Conservation (phyloP, 1,284 basidiomycete genomes). For the Sphaerobolus stellatus region DNA sequence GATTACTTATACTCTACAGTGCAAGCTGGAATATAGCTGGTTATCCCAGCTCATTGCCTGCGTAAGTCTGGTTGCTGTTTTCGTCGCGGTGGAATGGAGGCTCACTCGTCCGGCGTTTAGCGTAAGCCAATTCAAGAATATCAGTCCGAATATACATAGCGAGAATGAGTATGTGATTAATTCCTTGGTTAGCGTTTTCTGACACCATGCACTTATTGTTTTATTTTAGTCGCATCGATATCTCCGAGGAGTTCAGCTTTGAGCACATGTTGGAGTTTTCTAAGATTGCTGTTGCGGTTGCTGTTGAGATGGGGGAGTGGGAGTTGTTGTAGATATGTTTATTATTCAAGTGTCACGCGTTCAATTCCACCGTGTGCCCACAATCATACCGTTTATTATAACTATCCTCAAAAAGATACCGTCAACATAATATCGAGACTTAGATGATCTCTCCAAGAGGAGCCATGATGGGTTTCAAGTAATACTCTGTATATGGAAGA, state of each 20-base stretch:
- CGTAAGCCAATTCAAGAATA: constrained; percentile 74
- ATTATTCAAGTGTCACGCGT: no score
- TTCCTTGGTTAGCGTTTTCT: constrained; percentile 7
- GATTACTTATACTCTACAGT: constrained; percentile 38
- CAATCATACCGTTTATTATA: no score
- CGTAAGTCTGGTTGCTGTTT: constrained; percentile 55
- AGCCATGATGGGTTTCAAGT: no score
- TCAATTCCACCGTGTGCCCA: no score
- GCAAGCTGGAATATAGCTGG: constrained; percentile 86
- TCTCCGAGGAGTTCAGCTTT: constrained; percentile 86
- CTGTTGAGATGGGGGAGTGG: constrained; percentile 73
- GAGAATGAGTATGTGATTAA: constrained; percentile 62
- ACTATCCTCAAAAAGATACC: no score
- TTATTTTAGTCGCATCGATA: constrained; percentile 66
- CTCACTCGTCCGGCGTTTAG: constrained; percentile 16
- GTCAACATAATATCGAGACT: no score
- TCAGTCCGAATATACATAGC: constrained; percentile 83
- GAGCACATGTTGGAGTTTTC: constrained; percentile 84
- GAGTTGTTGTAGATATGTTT: no score
- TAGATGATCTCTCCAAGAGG: no score
- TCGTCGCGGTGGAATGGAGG: no score
- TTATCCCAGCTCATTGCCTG: constrained; percentile 81
- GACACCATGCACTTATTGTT: constrained; percentile 7
- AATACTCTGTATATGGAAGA: no score
- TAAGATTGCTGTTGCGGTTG: constrained; percentile 84